These are phyloP conservation scores for Boletellus ananas DNA, from an alignment of 768 basidiomycete genomes.

Conservation along the genomic window DNA sequence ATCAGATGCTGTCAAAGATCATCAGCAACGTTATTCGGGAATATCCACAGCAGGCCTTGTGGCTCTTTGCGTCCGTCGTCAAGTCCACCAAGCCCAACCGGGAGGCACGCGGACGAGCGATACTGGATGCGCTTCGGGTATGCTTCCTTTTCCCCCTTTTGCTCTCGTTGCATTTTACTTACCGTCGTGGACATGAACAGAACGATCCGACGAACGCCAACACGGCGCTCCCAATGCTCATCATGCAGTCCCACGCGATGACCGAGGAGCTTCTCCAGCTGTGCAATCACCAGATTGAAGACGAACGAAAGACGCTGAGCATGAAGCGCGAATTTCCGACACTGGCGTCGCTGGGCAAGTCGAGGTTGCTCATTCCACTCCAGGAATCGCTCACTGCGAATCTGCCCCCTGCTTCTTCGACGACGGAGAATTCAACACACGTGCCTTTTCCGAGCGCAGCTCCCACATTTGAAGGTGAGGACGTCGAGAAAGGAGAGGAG, in stretches of 20 bases:
- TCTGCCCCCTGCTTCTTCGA: conserved; percentile 70
- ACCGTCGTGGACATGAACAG: conserved; percentile 28
- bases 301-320: conserved; percentile 34
- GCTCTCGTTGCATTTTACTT: not conserved
- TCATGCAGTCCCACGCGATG: conserved; percentile 56
- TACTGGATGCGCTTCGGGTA: conserved; percentile 60
- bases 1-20: conserved; percentile 54
- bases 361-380: conserved; percentile 78
- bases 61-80: conserved; percentile 86
- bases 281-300: conserved; percentile 51
- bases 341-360: conserved; percentile 55
- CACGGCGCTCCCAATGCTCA: conserved; percentile 45
- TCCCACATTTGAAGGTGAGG: conserved; percentile 70
- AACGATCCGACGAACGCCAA: conserved; percentile 41
- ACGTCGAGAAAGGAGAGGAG: conserved; percentile 38
- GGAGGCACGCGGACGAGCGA: conserved; percentile 52
- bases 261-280: conserved; percentile 65
- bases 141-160: conserved; percentile 16
- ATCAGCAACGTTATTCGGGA: conserved; percentile 71
- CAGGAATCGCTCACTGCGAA: conserved; percentile 89
- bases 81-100: conserved; percentile 74
- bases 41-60: conserved; percentile 88
- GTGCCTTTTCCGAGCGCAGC: conserved; percentile 76
- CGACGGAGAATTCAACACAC: conserved; percentile 48
- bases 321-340: conserved; percentile 52